phyloP scores from a whole-genome alignment of 257 asterid genomes.

The Solanum chilense region DNA sequence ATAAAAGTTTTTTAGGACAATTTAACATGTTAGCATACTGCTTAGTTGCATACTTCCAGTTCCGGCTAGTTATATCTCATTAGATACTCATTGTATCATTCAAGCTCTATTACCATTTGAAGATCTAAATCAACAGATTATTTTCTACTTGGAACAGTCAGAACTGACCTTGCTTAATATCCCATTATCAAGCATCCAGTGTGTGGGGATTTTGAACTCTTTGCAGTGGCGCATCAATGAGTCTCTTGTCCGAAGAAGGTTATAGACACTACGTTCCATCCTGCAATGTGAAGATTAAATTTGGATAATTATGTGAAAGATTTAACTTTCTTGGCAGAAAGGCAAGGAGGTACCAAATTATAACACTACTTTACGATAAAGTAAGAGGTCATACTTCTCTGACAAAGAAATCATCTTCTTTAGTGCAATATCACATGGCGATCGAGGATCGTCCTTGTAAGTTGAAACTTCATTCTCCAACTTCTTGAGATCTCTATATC shows the following conservation, averaged over 20 bases:
- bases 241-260: conserved; percentile 64
- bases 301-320: neutral
- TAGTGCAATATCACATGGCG: conserved; percentile 57
- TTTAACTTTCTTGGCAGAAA: neutral
- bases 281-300: conserved; percentile 13
- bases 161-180: conserved; percentile 63
- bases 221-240: conserved; percentile 60
- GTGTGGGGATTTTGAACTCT: conserved; percentile 70
- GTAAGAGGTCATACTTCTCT: conserved; percentile 48
- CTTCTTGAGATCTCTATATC: conserved; percentile 69
- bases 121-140: neutral
- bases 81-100: neutral
- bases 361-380: neutral
- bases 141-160: neutral
- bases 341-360: neutral
- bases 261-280: conserved; percentile 74
- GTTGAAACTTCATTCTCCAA: conserved; percentile 57
- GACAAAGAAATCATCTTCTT: conserved; percentile 74
- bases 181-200: conserved; percentile 84
- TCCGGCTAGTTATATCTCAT: neutral
- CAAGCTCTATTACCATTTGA: neutral
- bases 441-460: conserved; percentile 55
- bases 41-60: neutral
- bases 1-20: neutral
- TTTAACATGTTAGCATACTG: neutral